phyloP scores from a whole-genome alignment of 1,284 basidiomycete species.

The Pisolithus thermaeus region DNA sequence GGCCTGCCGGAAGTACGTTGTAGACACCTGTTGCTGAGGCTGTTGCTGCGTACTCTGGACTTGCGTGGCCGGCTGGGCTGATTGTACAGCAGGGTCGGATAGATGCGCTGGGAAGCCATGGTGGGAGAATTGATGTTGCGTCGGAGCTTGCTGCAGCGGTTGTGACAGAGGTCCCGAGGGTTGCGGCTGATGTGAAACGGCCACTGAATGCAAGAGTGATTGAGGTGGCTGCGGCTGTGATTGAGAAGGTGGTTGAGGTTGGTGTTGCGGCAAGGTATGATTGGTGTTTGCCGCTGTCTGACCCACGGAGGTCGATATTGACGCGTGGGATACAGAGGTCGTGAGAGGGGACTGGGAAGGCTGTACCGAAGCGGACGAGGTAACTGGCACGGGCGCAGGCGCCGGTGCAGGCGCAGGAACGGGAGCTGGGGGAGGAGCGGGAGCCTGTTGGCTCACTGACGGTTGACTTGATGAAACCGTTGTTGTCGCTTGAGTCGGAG shows the following conservation, averaged over 20 bases:
- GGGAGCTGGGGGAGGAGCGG: neutral
- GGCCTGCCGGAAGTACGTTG: slow-evolving; percentile 60
- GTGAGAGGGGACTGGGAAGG: slow-evolving; percentile 36
- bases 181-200: neutral
- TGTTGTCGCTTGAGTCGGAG: slow-evolving; percentile 31
- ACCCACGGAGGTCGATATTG: slow-evolving; percentile 38
- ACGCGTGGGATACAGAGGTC: slow-evolving; percentile 34
- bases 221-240: slow-evolving; percentile 2
- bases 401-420: slow-evolving; percentile 8
- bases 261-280: slow-evolving; percentile 26
- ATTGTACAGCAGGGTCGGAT: slow-evolving; percentile 41
- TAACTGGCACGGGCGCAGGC: slow-evolving; percentile 18
- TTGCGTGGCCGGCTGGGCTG: slow-evolving; percentile 25
- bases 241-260: slow-evolving; percentile 30
- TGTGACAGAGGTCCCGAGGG: slow-evolving; percentile 11
- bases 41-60: slow-evolving; percentile 10
- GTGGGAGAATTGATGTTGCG: slow-evolving; percentile 54
- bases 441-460: too few relatives aligned
- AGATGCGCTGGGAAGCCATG: slow-evolving; percentile 59
- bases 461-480: slow-evolving; percentile 24
- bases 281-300: slow-evolving; percentile 29
- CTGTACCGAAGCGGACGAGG: slow-evolving; percentile 34
- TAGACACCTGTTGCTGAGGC: slow-evolving; percentile 28
- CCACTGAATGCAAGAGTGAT: neutral
- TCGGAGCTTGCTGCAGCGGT: slow-evolving; percentile 35